Conservation (phyloP, 2,329 filamentous ascomycete genomes). For the Diaporthe australafricana region DNA sequence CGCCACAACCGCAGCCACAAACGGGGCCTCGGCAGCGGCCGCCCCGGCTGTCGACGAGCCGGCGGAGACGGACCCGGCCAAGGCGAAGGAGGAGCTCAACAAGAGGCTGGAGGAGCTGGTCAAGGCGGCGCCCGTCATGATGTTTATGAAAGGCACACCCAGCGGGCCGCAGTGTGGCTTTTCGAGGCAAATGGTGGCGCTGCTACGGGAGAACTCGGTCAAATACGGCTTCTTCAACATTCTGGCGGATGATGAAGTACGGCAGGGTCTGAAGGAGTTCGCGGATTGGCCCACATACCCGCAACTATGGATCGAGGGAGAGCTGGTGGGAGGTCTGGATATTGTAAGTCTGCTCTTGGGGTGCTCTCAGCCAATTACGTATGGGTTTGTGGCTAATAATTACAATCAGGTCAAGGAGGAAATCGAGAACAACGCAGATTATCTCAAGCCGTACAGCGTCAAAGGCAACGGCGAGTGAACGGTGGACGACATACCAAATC, state of each 20-base stretch:
- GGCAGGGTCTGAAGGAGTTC: conserved; percentile 95
- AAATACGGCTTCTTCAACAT: conserved; percentile 99
- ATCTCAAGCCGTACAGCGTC: conserved; percentile 80
- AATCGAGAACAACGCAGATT: conserved; percentile 83
- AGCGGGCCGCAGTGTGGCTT: conserved; percentile 97
- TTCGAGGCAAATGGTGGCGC: conserved; percentile 86
- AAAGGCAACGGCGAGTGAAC: conserved; percentile 52
- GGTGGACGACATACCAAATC: background rate
- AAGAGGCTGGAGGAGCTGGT: conserved; percentile 85
- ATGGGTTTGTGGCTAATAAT: background rate
- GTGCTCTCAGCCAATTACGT: background rate
- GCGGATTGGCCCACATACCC: conserved; percentile 99
- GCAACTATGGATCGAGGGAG: conserved; percentile 91
- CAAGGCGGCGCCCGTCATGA: conserved; percentile 96
- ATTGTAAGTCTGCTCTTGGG: conserved; percentile 76
- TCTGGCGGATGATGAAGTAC: conserved; percentile 94
- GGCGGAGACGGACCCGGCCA: conserved; percentile 58
- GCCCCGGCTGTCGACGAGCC: conserved; percentile 47
- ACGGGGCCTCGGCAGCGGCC: conserved; percentile 44
- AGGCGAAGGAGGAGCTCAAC: conserved; percentile 86
- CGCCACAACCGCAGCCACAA: conserved; percentile 48
- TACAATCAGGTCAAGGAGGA: conserved; percentile 86
- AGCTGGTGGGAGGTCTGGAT: conserved; percentile 92
- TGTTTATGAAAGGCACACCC: conserved; percentile 99
- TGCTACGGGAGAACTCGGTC: conserved; percentile 89